phyloP scores from a whole-genome alignment of 768 basidiomycete species.

The Coprinopsis marcescibilis region DNA sequence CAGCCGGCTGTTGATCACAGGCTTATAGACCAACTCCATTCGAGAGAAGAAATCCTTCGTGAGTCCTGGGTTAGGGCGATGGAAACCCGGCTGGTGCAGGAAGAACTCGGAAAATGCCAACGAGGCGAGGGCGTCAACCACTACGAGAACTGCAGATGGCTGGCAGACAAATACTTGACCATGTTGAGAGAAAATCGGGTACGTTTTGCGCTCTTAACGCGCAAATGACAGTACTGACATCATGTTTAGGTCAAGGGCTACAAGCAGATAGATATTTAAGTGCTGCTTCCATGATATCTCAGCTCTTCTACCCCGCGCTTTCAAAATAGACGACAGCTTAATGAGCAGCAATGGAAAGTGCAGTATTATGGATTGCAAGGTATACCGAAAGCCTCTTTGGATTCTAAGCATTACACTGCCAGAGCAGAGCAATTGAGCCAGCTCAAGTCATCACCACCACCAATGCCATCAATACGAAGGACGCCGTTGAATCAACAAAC shows the following conservation, averaged over 20 bases:
- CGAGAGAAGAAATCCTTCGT: constrained; percentile 71
- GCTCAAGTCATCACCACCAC: no score
- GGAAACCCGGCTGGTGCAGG: constrained; percentile 85
- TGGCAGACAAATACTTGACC: constrained; percentile 73
- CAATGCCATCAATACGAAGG: no score
- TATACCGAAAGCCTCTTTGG: no score
- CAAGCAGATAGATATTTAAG: constrained; percentile 62
- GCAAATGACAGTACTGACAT: no score
- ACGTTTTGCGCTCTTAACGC: constrained; percentile 25
- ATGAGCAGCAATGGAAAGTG: no score
- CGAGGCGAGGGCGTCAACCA: constrained; percentile 88
- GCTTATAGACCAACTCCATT: constrained; percentile 50
- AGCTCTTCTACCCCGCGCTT: no score
- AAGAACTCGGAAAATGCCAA: constrained; percentile 88
- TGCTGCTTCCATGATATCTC: no score
- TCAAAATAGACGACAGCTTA: no score
- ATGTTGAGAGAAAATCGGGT: constrained; percentile 83
- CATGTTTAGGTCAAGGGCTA: constrained; percentile 70
- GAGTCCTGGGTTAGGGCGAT: constrained; percentile 95
- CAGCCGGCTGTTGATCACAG: neutral
- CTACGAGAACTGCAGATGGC: constrained; percentile 81
- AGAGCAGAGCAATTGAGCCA: no score
- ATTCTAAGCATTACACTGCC: no score
- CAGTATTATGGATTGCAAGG: no score
- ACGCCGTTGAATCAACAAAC: no score